Percentiles rank a stretch among this genome's conserved stretches.
Evolutionary conservation across 306 rosid genomes (phyloP).

Genomic region (Dalbergia cochinchinensis): DNA sequence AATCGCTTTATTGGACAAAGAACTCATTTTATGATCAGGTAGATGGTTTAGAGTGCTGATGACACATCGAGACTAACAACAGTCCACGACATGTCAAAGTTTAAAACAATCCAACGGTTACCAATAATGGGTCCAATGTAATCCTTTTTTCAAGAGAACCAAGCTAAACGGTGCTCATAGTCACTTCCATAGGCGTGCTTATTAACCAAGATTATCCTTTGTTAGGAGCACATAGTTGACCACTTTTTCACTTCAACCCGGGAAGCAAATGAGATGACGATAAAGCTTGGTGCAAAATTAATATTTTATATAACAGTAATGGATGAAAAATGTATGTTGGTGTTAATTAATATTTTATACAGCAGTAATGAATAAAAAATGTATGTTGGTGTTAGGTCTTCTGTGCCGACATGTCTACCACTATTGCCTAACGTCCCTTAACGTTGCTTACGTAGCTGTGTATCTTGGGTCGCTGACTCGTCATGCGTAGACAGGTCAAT

Average conservation of each 20-base stretch:
- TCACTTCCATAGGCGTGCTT: slow-evolving; percentile 40
- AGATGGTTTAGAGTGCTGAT: slow-evolving; percentile 92
- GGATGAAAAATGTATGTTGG: background rate
- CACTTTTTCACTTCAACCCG: slow-evolving; percentile 58
- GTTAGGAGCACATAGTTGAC: slow-evolving; percentile 60
- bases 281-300: background rate
- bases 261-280: background rate
- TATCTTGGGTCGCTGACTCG: no score
- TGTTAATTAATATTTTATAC: slow-evolving; percentile 41
- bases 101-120: no score
- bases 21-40: slow-evolving; percentile 45
- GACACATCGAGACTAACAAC: slow-evolving; percentile 36
- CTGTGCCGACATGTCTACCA: slow-evolving; percentile 61
- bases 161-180: background rate
- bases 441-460: slow-evolving; percentile 33
- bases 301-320: background rate
- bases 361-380: background rate
- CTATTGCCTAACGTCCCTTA: slow-evolving; percentile 49
- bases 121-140: no score
- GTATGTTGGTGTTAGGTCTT: slow-evolving; percentile 51
- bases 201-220: slow-evolving; percentile 55
- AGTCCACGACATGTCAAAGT: no score
- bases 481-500: background rate
- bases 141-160: no score
- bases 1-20: slow-evolving; percentile 7